A percentile compares a stretch with the other conserved stretches of the same genome.
phyloP scores from a whole-genome alignment of 2,329 filamentous ascomycete species.

The Sordariomycetes sp. region DNA sequence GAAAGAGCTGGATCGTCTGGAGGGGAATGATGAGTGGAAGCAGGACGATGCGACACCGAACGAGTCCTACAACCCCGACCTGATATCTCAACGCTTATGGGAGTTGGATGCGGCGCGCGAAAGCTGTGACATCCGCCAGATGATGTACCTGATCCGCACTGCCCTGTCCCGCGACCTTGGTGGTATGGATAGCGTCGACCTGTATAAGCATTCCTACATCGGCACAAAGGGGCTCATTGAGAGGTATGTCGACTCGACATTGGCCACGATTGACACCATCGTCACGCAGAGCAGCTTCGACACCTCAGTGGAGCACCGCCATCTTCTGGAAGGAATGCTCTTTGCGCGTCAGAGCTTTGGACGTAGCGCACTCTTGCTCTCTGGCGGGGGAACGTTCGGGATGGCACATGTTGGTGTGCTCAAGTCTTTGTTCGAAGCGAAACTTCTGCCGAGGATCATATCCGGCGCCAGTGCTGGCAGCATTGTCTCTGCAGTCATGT shows the following conservation, averaged over 20 bases:
- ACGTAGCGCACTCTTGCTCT: constrained; percentile 73
- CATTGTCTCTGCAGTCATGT: constrained; percentile 75
- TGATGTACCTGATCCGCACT: constrained; percentile 76
- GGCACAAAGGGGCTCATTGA: constrained; percentile 86
- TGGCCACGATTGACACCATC: constrained; percentile 64
- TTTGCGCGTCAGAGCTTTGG: constrained; percentile 72
- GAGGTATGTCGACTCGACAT: constrained; percentile 71
- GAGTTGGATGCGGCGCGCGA: constrained; percentile 67
- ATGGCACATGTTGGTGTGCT: constrained; percentile 89
- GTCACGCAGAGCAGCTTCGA: constrained; percentile 49
- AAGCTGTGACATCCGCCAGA: constrained; percentile 61
- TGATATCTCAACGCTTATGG: constrained; percentile 61
- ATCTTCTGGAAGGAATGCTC: constrained; percentile 58
- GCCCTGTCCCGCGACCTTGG: constrained; percentile 72
- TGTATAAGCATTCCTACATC: constrained; percentile 77
- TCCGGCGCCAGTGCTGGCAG: constrained; percentile 82
- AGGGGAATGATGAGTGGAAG: constrained; percentile 80
- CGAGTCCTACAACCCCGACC: constrained; percentile 56
- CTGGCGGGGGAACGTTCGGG: constrained; percentile 80
- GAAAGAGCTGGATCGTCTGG: constrained; percentile 65
- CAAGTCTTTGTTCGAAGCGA: constrained; percentile 67
- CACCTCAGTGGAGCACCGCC: constrained; percentile 47
- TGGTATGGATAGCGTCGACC: constrained; percentile 71
- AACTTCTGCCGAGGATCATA: constrained; percentile 74
- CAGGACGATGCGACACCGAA: constrained; percentile 40